A percentile compares a stretch with the other conserved stretches of the same genome.
These are phyloP conservation scores for Anthracocystis panici-leucophaei DNA, from an alignment of 1,284 basidiomycete species.

Conservation along the genomic window DNA sequence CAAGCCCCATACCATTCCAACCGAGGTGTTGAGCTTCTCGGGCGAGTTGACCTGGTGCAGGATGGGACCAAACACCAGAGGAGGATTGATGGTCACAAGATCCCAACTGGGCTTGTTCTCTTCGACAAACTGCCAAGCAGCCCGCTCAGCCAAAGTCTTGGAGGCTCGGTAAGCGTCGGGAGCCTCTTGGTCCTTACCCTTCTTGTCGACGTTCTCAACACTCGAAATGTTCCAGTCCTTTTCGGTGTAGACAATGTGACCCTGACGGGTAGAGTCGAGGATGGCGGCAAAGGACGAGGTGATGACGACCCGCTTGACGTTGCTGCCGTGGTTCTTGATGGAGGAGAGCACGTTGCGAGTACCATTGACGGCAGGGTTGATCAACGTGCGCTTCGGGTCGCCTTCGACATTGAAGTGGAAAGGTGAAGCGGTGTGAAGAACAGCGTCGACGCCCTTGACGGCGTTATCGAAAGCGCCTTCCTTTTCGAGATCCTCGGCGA, in stretches of 20 bases:
- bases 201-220: constrained; percentile 69
- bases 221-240: constrained; percentile 79
- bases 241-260: constrained; percentile 65
- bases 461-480: constrained; percentile 78
- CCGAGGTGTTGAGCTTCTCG: constrained; percentile 74
- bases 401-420: constrained; percentile 68
- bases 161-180: constrained; percentile 72
- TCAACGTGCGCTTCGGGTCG: constrained; percentile 71
- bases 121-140: constrained; percentile 70
- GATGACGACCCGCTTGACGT: constrained; percentile 76
- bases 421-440: constrained; percentile 76
- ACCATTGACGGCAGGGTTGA: constrained; percentile 77
- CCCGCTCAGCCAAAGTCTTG: constrained; percentile 79
- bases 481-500: constrained; percentile 75
- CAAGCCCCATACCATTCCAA: constrained; percentile 70
- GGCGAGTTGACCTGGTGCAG: constrained; percentile 74
- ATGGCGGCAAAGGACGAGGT: constrained; percentile 76
- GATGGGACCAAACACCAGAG: constrained; percentile 70
- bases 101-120: constrained; percentile 49
- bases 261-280: constrained; percentile 65
- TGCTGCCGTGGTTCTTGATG: constrained; percentile 73
- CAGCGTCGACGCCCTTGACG: constrained; percentile 77
- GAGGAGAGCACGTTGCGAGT: constrained; percentile 76
- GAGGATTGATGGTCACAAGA: constrained; percentile 58
- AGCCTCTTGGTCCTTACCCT: constrained; percentile 67